Evolutionary conservation across 2,329 filamentous ascomycete genomes (phyloP), one percentile per base, ranked within the genome.

Genomic region (Apiospora hydei): DNA sequence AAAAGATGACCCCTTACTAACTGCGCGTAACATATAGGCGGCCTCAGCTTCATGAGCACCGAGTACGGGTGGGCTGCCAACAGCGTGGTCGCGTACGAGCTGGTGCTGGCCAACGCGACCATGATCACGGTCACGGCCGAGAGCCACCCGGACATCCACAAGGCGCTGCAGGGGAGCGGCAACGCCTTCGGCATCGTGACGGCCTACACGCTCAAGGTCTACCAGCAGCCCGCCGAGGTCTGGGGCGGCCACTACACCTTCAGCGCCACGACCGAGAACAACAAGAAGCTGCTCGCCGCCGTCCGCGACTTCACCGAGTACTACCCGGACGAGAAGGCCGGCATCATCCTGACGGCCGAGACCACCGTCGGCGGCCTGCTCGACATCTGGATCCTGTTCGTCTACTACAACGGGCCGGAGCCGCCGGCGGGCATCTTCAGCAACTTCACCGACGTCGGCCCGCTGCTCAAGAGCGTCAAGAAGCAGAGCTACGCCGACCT

Each of bases 371-470:
- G 83, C 2, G 82, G 83, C 14, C 72, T 85, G 0, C 75, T 89
- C 67, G 83, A 90, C 73, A 82, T 87, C 26, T 91, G 88, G 88
- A 84, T 89, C 72, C 79, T 92, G 72, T 91, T 91, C 79, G 77
- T 90, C 47, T 91, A 90, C 81, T 92, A 91, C 78, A 88, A 92
- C 78, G 90, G 88, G 0, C 84, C 85, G 0, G 79, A 81, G 69
- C 85, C 85, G 0, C 89, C 90, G 0, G 76, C 81, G 1, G 86
- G 82, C 5, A 84, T 88, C 2, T 92, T 92, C 72, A 83, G 85
- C 71, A 85, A 86, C 71, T 92, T 92, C 78, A 85, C 86, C 1
- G 82, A 82, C 51, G 82, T 88, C 67, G 76, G 80, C 0, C 83
- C 84, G 1, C 73, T 81, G 0, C 76, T 83, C 30, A 86, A 88